These are phyloP conservation scores for Magnolia officinalis DNA, from an alignment of 164 flowering plant species.

Conservation along the genomic window DNA sequence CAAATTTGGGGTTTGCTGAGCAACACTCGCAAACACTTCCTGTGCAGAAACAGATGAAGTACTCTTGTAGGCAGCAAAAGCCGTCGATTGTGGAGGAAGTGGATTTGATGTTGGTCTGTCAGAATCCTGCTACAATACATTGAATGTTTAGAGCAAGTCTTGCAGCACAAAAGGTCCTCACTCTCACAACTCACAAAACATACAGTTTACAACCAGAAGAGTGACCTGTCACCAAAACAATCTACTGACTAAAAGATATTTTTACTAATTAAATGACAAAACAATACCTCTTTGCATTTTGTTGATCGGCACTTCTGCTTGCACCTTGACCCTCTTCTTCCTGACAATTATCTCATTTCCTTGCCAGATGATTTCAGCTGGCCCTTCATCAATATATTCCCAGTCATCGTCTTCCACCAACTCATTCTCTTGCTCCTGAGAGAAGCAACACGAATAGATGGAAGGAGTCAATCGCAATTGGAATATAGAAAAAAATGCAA, in stretches of 20 bases:
- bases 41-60: constrained; percentile 39
- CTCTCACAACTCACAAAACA: not conserved
- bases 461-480: not conserved
- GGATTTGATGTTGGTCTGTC: constrained; percentile 92
- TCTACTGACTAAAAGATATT: too few relatives aligned
- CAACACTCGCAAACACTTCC: constrained; percentile 56
- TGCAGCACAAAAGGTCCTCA: constrained; percentile 3
- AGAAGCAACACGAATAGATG: not conserved
- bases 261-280: too few relatives aligned
- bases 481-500: not conserved
- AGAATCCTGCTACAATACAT: constrained; percentile 42
- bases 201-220: too few relatives aligned
- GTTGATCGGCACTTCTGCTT: constrained; percentile 34
- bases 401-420: constrained; percentile 54
- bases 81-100: constrained; percentile 92
- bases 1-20: constrained; percentile 83
- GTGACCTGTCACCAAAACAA: too few relatives aligned
- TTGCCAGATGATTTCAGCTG: constrained; percentile 94
- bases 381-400: constrained; percentile 89
- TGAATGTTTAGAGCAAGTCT: not conserved
- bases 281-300: constrained; percentile 42
- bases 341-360: constrained; percentile 93
- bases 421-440: constrained; percentile 37
- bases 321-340: constrained; percentile 78
- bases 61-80: constrained; percentile 46